These are phyloP conservation scores for Kodamaea hsintzibuensis DNA, from an alignment of 805 yeast genomes.

Conservation along the genomic window DNA sequence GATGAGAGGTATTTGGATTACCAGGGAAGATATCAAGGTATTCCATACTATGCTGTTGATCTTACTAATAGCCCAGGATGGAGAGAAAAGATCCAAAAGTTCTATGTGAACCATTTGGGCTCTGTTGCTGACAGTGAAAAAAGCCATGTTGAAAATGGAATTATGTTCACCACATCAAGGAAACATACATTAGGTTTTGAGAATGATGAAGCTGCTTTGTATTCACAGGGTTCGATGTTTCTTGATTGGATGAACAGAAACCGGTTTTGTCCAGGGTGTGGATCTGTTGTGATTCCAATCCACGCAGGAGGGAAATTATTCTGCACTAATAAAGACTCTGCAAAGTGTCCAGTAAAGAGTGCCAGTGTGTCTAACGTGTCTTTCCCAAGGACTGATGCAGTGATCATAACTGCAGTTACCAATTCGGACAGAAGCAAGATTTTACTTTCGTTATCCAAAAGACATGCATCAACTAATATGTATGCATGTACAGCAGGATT, in stretches of 20 bases:
- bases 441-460: conserved; percentile 67
- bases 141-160: conserved; percentile 14
- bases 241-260: conserved; percentile 81
- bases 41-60: conserved; percentile 67
- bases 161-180: conserved; percentile 35
- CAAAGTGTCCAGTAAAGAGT: conserved; percentile 38
- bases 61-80: conserved; percentile 46
- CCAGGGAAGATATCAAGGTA: conserved; percentile 54
- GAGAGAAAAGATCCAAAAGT: conserved; percentile 33
- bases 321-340: conserved; percentile 40
- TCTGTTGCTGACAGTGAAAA: conserved; percentile 16
- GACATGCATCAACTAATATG: conserved; percentile 57
- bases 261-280: conserved; percentile 86
- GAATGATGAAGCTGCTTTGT: conserved; percentile 58
- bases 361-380: conserved; percentile 67
- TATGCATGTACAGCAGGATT: conserved; percentile 93
- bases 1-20: conserved; percentile 39
- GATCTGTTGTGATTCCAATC: conserved; percentile 57
- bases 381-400: conserved; percentile 92
- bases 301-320: conserved; percentile 66
- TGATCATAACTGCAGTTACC: conserved; percentile 77
- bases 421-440: conserved; percentile 60
- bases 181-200: conserved; percentile 38
- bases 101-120: conserved; percentile 20
- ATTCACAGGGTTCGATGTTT: conserved; percentile 80